Base-by-base conservation (phyloP, 352 stramenopile species). In the Phytophthora ohioensis region DNA sequence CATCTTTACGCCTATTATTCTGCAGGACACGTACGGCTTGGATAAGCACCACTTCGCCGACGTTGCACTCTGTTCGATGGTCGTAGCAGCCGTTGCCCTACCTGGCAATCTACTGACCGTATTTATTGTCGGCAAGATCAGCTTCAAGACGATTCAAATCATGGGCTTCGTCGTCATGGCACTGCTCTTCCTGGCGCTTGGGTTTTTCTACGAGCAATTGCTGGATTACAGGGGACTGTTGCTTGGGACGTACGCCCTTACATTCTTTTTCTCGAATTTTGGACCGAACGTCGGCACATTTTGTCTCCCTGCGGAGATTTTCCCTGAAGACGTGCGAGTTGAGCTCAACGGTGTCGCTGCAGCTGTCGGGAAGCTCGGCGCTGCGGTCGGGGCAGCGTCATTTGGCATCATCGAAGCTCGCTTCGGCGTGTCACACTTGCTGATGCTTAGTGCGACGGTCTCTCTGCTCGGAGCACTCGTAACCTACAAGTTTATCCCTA, bases 251-350 rank as follows among this genome's bases (percentile, higher is more conserved):
- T 94, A 94, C 57, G 83, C 79, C 4, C 74, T 94, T 41, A 95
- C 87, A 8, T 95, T 95, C 56, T 95, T 95, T 78, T 97, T 97
- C 64, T 93, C 87, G 27, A 95, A 97, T 69, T 97, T 93, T 78
- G 90, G 90, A 11, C 90, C 90, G 1, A 97, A 97, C 57, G 87
- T 93, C 4, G 91, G 81, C 41, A 97, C 90, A n/a, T 97, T 95
- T 71, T 91, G 80, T 54, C 71, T 97, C 31, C 88, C 88, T 0
- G 86, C 90, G 0, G 88, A 97, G 74, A 87, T 92, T 43, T 97
- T 95, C 57, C 63, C 82, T 5, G 51, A 82, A 27, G 80, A 91
- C 11, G 81, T 90, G 21, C 88, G 87, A 15, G 86, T 91, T n/a
- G 87, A 92, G 60, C 78, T 92, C 51, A 92, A 94, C 42, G 90